phyloP scores from a whole-genome alignment of 148 eudicot genomes.

The Suaeda aralocaspica region DNA sequence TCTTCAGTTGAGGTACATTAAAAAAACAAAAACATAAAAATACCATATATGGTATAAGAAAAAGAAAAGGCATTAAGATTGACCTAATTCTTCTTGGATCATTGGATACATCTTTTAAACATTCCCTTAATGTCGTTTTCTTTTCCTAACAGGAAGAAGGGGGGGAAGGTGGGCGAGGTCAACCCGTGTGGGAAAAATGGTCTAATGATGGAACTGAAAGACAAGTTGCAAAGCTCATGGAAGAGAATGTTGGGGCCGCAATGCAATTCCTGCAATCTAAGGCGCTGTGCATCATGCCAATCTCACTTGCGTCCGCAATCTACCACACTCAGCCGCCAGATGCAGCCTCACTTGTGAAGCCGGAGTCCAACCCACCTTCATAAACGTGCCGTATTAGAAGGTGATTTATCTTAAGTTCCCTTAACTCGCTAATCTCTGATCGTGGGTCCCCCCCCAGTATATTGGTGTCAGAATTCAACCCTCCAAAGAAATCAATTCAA shows the following conservation, averaged over 20 bases:
- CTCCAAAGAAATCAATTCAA: constrained; percentile 21
- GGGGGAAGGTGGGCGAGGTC: constrained; percentile 61
- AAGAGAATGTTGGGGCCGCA: constrained; percentile 93
- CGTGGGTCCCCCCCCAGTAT: constrained; percentile 16
- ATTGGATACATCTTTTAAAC: not conserved
- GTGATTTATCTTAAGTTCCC: constrained; percentile 17
- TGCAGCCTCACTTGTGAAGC: constrained; percentile 52
- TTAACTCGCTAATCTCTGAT: constrained; percentile 26
- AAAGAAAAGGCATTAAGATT: not conserved
- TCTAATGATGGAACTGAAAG: constrained; percentile 95
- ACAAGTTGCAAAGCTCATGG: constrained; percentile 97
- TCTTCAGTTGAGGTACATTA: constrained; percentile 55
- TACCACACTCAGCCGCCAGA: constrained; percentile 83
- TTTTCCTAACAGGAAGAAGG: constrained; percentile 55
- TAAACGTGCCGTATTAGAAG: constrained; percentile 20
- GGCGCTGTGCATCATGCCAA: constrained; percentile 97
- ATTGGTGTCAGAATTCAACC: constrained; percentile 21
- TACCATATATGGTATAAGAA: not conserved
- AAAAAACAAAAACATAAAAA: not conserved
- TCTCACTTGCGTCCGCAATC: constrained; percentile 91
- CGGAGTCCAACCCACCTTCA: constrained; percentile 63
- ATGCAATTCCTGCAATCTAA: constrained; percentile 97
- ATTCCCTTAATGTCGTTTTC: constrained; percentile 8
- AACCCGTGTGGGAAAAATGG: constrained; percentile 98
- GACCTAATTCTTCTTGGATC: not conserved